A percentile compares a stretch with the other conserved stretches of the same genome.
Conservation (phyloP, 169 alveolate genomes). For the Eimeria praecox region DNA sequence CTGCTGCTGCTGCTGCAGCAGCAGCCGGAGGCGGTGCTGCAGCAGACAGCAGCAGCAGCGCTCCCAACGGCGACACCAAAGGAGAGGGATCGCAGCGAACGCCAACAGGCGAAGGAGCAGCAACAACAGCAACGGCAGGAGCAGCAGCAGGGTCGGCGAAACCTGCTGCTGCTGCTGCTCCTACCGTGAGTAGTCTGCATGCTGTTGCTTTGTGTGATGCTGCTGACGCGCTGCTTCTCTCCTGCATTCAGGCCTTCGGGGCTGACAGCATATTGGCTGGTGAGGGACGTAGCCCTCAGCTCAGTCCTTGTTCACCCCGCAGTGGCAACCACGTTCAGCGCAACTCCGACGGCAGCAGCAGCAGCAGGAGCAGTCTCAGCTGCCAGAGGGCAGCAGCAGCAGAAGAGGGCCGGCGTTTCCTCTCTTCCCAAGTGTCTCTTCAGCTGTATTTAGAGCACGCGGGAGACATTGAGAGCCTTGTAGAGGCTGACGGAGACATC, state of each 20-base stretch:
- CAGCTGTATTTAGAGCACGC: constrained; percentile 36
- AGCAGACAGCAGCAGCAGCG: not conserved
- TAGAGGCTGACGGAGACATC: constrained; percentile 77
- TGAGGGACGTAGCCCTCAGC: not conserved
- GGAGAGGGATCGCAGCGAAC: constrained; percentile 8
- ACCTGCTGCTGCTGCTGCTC: not conserved
- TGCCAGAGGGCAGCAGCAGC: not conserved
- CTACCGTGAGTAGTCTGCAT: constrained; percentile 26
- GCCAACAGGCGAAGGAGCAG: not conserved
- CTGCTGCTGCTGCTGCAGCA: constrained; percentile 63
- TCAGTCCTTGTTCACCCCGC: constrained; percentile 16
- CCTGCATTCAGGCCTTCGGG: constrained; percentile 78
- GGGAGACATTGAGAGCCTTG: constrained; percentile 72
- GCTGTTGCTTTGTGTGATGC: constrained; percentile 77
- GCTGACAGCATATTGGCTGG: constrained; percentile 65
- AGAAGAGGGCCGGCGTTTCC: constrained; percentile 38
- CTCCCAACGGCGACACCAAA: not conserved
- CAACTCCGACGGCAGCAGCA: constrained; percentile 42
- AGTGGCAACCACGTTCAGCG: constrained; percentile 11
- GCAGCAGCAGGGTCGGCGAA: not conserved
- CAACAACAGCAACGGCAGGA: not conserved
- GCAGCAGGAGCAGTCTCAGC: constrained; percentile 29
- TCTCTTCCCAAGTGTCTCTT: constrained; percentile 69
- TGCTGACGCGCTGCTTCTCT: constrained; percentile 70
- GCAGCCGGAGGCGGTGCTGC: not conserved